Evolutionary conservation across 176 grass and related monocot species (phyloP).

Genomic region (Neostapfia colusana): DNA sequence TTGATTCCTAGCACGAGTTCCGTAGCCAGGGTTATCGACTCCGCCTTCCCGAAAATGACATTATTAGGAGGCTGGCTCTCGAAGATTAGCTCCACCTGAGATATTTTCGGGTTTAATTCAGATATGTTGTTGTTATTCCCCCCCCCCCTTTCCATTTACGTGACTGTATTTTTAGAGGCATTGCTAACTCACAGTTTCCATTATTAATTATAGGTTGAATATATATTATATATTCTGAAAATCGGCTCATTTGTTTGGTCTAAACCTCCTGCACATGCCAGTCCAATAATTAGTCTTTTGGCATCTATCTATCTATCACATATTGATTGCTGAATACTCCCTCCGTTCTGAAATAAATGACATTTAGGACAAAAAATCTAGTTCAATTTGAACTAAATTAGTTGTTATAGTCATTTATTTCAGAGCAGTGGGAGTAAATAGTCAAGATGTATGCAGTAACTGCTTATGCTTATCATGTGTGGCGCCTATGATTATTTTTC

Average conservation of each 20-base stretch:
- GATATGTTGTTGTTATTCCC: background rate
- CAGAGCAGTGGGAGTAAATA: no score
- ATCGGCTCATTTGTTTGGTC: background rate
- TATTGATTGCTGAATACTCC: background rate
- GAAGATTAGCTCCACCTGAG: background rate
- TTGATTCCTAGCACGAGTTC: background rate
- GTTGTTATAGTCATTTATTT: no score
- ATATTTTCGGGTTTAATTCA: background rate
- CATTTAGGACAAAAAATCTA: no score
- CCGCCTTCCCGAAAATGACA: background rate
- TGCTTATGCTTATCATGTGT: background rate
- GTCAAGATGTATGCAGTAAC: background rate
- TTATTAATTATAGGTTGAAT: background rate
- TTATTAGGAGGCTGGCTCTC: background rate
- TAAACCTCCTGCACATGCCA: background rate
- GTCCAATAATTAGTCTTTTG: background rate
- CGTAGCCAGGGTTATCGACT: background rate
- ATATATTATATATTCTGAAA: slow-evolving; percentile 2
- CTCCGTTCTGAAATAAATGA: no score
- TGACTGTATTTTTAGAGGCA: background rate
- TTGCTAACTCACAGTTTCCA: background rate
- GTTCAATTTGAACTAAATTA: no score
- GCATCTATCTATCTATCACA: background rate
- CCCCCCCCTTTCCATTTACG: background rate
- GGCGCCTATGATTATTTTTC: background rate